Evolutionary conservation across 208 protist species (phyloP).

Genomic region (Acanthamoeba rhysodes): DNA sequence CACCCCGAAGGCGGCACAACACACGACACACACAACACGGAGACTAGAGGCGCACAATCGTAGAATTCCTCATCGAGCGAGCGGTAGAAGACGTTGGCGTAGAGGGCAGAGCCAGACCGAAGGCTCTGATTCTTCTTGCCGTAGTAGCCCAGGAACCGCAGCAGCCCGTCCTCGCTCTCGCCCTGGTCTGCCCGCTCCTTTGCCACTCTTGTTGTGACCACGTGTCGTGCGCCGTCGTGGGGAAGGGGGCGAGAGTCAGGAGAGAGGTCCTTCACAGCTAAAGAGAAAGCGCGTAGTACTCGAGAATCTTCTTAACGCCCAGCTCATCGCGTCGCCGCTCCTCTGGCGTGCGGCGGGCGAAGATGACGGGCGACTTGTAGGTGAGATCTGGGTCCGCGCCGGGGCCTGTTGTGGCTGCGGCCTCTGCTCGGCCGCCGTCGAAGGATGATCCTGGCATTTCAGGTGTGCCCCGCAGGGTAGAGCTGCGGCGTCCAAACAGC

Average conservation of each 20-base stretch:
- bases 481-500: too few relatives aligned
- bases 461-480: too few relatives aligned
- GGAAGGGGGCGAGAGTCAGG: neutral
- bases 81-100: conserved; percentile 41
- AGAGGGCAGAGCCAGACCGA: conserved; percentile 20
- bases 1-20: too few relatives aligned
- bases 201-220: neutral
- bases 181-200: neutral
- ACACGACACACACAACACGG: neutral
- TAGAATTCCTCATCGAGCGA: conserved; percentile 50
- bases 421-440: too few relatives aligned
- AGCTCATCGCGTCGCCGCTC: conserved; percentile 18
- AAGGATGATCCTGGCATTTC: too few relatives aligned
- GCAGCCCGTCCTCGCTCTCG: conserved; percentile 18
- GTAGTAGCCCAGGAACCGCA: conserved; percentile 36
- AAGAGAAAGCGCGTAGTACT: neutral
- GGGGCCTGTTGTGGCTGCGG: too few relatives aligned
- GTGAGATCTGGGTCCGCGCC: neutral
- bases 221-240: neutral
- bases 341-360: conserved; percentile 5
- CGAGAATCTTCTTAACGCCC: conserved; percentile 29
- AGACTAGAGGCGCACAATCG: neutral
- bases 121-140: conserved; percentile 44
- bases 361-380: conserved; percentile 7
- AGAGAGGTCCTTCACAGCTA: neutral